Evolutionary conservation across 306 rosid species (phyloP), one percentile per base, ranked within the genome.

Genomic region (Medicago arabica): DNA sequence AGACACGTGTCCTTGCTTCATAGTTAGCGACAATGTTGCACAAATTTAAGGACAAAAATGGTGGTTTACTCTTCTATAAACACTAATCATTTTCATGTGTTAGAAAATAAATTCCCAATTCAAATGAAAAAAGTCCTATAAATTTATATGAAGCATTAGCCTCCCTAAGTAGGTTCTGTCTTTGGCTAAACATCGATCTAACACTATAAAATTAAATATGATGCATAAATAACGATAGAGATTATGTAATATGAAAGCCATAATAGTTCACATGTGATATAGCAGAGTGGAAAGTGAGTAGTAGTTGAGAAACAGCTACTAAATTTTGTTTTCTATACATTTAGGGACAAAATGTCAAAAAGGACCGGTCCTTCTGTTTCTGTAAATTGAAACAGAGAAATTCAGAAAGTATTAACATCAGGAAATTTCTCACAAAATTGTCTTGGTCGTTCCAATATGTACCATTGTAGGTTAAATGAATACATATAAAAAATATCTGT

Each of bases 241-340:
- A 77, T 82, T 12, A 50, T 71, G 67, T 10, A 80, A 72, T 16
- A 82, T 74, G 38, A 10, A 63, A 51, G 60, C 19, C 69, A 51
- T 69, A 81, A 68, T 50, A 70, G 81, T 75, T 79, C 67, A 83
- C 85, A 83, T 79, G 89, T 77, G 92, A 81, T 44, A 70, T 62
- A 84, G 76, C 65, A 83, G 74, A 74, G 74, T 0, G 51, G 57
- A 77, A 85, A 83, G 76, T 55, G 80, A 69, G 78, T 43, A 85
- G 88, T 86, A 13, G 91, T 86, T 86, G 88, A 83, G 86, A 53
- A 78, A 76, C 84, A 82, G 82, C 82, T 83, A 85, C 43, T 17
- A 59, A 51, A 28, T 13, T 69, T 66, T 69, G 62, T 79, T 78
- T 74, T 77, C 39, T 57, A 49, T 34, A 34, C 59, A 77, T 86